A percentile compares a stretch with the other conserved stretches of the same genome.
These are phyloP conservation scores for Barbarea vulgaris DNA, from an alignment of 345 rosid genomes.

Conservation along the genomic window DNA sequence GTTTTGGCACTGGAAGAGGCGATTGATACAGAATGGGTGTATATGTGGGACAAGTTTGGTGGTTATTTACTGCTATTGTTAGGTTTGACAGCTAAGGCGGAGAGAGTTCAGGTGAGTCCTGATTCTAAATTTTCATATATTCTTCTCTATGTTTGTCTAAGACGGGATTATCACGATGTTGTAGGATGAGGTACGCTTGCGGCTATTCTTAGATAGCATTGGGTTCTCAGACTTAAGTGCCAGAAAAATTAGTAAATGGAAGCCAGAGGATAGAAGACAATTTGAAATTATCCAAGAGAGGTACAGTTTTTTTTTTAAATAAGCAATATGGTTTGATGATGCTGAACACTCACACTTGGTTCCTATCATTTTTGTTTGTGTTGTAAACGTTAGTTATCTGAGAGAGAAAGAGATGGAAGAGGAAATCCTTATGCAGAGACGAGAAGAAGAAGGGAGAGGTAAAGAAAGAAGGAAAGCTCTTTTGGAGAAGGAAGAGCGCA, in stretches of 20 bases:
- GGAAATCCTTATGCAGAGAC: slow-evolving; percentile 94
- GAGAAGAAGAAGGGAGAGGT: slow-evolving; percentile 99
- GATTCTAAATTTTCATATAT: slow-evolving; percentile 18
- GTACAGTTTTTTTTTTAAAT: slow-evolving; percentile 45
- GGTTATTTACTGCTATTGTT: slow-evolving; percentile 93
- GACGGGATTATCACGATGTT: slow-evolving; percentile 16
- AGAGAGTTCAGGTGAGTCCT: slow-evolving; percentile 82
- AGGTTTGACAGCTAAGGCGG: slow-evolving; percentile 98
- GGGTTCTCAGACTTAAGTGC: slow-evolving; percentile 98
- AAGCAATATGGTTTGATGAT: slow-evolving; percentile 17
- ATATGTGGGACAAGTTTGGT: slow-evolving; percentile 99
- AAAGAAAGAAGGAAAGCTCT: slow-evolving; percentile 99
- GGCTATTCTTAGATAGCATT: slow-evolving; percentile 98
- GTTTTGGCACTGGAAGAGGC: slow-evolving; percentile 99
- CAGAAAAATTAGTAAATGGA: slow-evolving; percentile 97
- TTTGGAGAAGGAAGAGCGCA: slow-evolving; percentile 97
- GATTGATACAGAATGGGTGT: slow-evolving; percentile 99
- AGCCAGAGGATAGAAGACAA: slow-evolving; percentile 97
- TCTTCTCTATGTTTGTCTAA: slow-evolving; percentile 25
- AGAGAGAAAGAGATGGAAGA: slow-evolving; percentile 99
- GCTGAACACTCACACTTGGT: slow-evolving; percentile 19
- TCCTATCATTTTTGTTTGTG: neutral
- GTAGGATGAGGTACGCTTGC: slow-evolving; percentile 97
- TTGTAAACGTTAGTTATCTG: slow-evolving; percentile 64
- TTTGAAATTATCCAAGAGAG: slow-evolving; percentile 99